Conservation (phyloP, 73 alveolate species). For the Effrenium voratum region DNA sequence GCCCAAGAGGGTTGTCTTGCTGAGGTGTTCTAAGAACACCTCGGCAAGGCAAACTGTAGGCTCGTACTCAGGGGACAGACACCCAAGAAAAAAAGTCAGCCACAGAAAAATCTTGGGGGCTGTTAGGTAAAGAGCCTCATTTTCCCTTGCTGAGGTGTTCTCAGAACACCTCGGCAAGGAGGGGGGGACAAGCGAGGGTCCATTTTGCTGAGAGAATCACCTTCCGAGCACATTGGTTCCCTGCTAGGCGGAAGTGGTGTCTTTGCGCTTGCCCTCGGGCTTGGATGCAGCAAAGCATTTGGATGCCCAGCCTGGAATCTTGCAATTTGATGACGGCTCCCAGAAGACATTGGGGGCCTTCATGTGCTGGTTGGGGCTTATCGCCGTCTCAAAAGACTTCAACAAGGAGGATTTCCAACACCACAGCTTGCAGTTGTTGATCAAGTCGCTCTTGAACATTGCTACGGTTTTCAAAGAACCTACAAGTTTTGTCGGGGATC, state of each 20-base stretch:
- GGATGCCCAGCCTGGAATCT: neutral
- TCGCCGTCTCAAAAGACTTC: neutral
- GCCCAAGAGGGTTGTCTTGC: neutral
- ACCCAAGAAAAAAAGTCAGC: too few relatives aligned
- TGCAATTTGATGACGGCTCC: neutral
- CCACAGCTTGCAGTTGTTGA: neutral
- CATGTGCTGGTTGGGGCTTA: neutral
- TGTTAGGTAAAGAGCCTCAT: too few relatives aligned
- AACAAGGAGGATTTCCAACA: neutral
- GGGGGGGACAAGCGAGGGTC: too few relatives aligned
- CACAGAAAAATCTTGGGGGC: too few relatives aligned
- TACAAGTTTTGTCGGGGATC: neutral
- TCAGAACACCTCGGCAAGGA: too few relatives aligned
- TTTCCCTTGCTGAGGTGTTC: too few relatives aligned
- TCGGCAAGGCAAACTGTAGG: neutral
- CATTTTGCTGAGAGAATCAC: too few relatives aligned
- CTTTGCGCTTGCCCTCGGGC: neutral
- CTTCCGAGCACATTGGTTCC: neutral
- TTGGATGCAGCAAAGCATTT: neutral
- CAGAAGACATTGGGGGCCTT: conserved; percentile 6
- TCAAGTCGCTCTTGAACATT: neutral
- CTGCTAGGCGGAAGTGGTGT: conserved; percentile 21
- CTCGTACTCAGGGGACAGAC: too few relatives aligned
- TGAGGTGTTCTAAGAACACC: conserved; percentile 7
- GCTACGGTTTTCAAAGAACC: neutral